phyloP scores from a whole-genome alignment of 164 flowering plant genomes.

The Aristolochia fimbriata region DNA sequence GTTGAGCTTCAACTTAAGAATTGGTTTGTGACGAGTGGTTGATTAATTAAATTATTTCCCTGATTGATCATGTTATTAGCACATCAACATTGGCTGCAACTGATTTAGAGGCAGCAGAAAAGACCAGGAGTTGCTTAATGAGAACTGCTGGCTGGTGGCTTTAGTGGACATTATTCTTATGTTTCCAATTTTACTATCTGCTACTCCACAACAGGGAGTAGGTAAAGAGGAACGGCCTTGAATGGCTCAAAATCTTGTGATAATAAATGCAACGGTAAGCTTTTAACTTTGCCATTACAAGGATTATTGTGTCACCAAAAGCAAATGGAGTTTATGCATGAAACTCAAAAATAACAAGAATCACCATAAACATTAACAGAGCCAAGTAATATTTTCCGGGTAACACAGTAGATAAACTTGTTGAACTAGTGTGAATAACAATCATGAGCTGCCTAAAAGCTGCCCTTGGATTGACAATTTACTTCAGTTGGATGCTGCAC shows the following conservation, averaged over 20 bases:
- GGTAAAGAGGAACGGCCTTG: no score
- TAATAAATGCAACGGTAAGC: no score
- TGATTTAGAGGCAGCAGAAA: no score
- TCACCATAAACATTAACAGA: background rate
- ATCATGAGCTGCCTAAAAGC: background rate
- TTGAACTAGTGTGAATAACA: background rate
- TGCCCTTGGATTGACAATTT: no score
- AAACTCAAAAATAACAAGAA: background rate
- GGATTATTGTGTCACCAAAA: background rate
- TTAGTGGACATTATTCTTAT: no score
- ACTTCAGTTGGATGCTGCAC: background rate
- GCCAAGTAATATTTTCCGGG: background rate
- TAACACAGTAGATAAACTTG: background rate
- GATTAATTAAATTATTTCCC: background rate
- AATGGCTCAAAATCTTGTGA: no score
- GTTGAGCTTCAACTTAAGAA: constrained; percentile 1
- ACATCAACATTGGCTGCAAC: no score
- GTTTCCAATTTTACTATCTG: no score
- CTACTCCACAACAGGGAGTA: no score
- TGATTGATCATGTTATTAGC: background rate
- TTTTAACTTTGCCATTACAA: background rate
- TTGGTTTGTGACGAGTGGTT: background rate
- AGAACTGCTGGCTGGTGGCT: no score
- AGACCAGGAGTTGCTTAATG: no score
- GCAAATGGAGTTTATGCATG: background rate